Base-by-base conservation (phyloP, 2,329 filamentous ascomycete genomes). In the Alternaria gaisen region DNA sequence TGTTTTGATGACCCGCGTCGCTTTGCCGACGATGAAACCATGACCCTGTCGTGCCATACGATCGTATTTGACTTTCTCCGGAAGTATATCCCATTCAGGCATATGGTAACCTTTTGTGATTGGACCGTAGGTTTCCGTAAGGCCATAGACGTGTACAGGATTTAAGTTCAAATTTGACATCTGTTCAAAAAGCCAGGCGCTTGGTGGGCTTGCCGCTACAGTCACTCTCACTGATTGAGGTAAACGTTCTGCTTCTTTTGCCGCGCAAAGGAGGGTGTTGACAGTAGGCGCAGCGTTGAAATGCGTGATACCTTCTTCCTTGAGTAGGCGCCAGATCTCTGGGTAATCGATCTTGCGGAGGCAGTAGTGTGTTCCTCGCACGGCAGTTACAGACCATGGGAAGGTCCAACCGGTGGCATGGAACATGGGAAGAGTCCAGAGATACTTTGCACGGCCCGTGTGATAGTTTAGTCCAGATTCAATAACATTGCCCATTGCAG, bases 231-330 rank as follows among this genome's bases (percentile, higher is more conserved):
- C 93, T 0, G 89, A 87, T 1, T 87, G 80, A 0, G 88, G 83
- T 1, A 99, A 83, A 48, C 80, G 85, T 67, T 86, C 86, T 3
- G 95, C 94, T 77, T 93, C 90, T 41, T 89, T 85, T 3, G 91
- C 86, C 12, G 90, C 90, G 74, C 95, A 97, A 3, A 99, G 87
- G 1, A 98, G 82, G 0, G 94, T 99, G 77, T 98, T 98, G 53
- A 99, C 95, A 0, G 95, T 99, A 0, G 95, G 95, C 0, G 94
- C 95, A 1, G 94, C 94, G 74, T 94, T 97, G 82, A 96, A 98
- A 79, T 99, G 95, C 0, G 93, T 98, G 65, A 99, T 91, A 7
- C 87, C 84, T 79, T 98, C 92, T 53, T 93, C 87, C 73, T 93
- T 96, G 34, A 99, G 82, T 4, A 99, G 81, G 50, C 87, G 86